A percentile compares a stretch with the other conserved stretches of the same genome.
Conservation (phyloP, 805 yeast species). For the Nakazawaea populi region DNA sequence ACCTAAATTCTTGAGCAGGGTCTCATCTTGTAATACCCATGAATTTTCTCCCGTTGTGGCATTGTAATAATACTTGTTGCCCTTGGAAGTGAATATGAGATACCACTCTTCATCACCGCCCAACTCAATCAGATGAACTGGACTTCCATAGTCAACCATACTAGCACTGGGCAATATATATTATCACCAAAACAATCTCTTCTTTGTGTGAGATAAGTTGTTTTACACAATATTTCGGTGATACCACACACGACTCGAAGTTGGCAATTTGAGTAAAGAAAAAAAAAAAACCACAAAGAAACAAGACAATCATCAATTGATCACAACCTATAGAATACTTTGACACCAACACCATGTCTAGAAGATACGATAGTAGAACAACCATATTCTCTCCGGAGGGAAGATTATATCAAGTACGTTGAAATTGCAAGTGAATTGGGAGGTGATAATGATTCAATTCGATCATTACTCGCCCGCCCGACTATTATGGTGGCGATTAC, state of each 20-base stretch:
- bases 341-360: slow-evolving; percentile 43
- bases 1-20: slow-evolving; percentile 16
- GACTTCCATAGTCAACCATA: slow-evolving; percentile 3
- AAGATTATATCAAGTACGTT: slow-evolving; percentile 78
- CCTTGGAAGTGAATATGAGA: slow-evolving; percentile 34
- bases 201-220: too few relatives aligned
- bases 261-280: too few relatives aligned
- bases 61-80: slow-evolving; percentile 36
- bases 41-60: slow-evolving; percentile 19
- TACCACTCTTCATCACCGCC: slow-evolving; percentile 27
- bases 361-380: slow-evolving; percentile 99
- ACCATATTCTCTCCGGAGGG: slow-evolving; percentile 99
- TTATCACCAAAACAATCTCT: too few relatives aligned
- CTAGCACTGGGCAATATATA: neutral
- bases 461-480: too few relatives aligned
- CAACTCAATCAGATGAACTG: slow-evolving; percentile 2
- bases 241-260: too few relatives aligned
- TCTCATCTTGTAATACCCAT: slow-evolving; percentile 27
- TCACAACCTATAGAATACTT: too few relatives aligned
- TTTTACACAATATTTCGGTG: too few relatives aligned
- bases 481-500: slow-evolving; percentile 1
- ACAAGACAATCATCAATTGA: neutral
- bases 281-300: too few relatives aligned
- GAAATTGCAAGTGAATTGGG: too few relatives aligned
- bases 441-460: neutral